phyloP scores from a whole-genome alignment of 805 yeast genomes.

The Pichia kluyveri region DNA sequence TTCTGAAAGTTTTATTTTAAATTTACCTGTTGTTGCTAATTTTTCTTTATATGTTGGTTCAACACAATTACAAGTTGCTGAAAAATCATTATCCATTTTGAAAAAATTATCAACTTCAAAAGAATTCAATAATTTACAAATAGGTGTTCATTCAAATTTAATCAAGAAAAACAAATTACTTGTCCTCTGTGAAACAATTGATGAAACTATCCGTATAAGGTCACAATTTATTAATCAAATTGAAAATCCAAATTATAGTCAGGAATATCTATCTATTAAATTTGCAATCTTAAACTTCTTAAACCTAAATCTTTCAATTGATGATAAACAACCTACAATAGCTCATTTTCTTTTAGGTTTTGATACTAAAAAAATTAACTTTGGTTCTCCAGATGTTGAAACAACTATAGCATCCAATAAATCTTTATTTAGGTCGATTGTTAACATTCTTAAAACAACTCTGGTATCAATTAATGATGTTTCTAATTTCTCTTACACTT shows the following conservation, averaged over 20 bases:
- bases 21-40: constrained; percentile 65
- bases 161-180: constrained; percentile 50
- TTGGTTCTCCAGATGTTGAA: constrained; percentile 30
- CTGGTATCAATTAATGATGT: constrained; percentile 31
- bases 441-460: constrained; percentile 40
- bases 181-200: constrained; percentile 63
- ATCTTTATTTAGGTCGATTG: constrained; percentile 48
- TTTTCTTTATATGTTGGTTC: constrained; percentile 68
- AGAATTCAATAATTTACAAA: constrained; percentile 29
- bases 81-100: constrained; percentile 44
- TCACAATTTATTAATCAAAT: constrained; percentile 65
- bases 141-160: constrained; percentile 5
- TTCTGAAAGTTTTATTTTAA: constrained; percentile 61
- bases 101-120: constrained; percentile 34
- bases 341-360: constrained; percentile 78
- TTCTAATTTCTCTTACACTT: constrained; percentile 38
- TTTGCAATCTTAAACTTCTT: constrained; percentile 52
- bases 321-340: constrained; percentile 33
- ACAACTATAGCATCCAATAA: constrained; percentile 47
- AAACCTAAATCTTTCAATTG: constrained; percentile 34
- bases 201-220: constrained; percentile 69
- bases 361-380: constrained; percentile 37
- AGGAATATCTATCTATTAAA: constrained; percentile 40
- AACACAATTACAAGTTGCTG: constrained; percentile 40
- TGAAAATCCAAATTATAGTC: constrained; percentile 33